Evolutionary conservation across 495 filamentous ascomycete species (phyloP), one percentile per base, ranked within the genome.

Genomic region (Hypoxylon trugodes): DNA sequence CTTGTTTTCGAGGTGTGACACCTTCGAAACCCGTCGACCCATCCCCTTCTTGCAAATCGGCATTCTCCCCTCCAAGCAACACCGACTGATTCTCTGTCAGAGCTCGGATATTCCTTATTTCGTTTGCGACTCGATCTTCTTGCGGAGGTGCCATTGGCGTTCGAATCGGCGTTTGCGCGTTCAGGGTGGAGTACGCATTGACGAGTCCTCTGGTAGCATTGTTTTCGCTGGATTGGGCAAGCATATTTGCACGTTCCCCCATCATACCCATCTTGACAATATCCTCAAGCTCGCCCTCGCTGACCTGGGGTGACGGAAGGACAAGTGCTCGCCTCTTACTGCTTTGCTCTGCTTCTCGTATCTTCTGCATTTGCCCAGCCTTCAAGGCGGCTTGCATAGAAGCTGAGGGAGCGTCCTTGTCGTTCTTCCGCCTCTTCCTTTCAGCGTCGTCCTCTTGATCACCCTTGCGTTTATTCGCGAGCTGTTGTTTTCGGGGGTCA

Each of bases 261-360:
- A 92, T 85, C 88, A 96, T 89, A 22, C 95, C 96, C 92, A 97
- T 96, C 76, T 98, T 98, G 38, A 98, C 93, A 70, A 98, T 97
- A 69, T 96, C 93, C 71, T 98, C 95, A 64, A 98, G 83, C 74
- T 98, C 95, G 26, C 86, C 81, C 64, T 98, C 95, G 70, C 89
- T 87, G 52, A 98, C 93, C 77, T 98, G 95, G 15, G 95, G 95
- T 3, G 88, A 79, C 7, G 95, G 95, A 32, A 98, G 79, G 30
- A 87, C 85, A 38, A 98, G 81, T 13, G 87, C 75, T 51, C 92
- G 83, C 48, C 95, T 85, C 75, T 96, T 98, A 80, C 90, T 96
- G 73, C 91, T 94, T 71, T 96, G 95, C 72, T 98, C 95, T 10
- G 95, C 96, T 74, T 98, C 94, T 28, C 96, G 86, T 30, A 98